A percentile compares a stretch with the other conserved stretches of the same genome.
Conservation (phyloP, 176 grass and related monocot species). For the Zoysia japonica region DNA sequence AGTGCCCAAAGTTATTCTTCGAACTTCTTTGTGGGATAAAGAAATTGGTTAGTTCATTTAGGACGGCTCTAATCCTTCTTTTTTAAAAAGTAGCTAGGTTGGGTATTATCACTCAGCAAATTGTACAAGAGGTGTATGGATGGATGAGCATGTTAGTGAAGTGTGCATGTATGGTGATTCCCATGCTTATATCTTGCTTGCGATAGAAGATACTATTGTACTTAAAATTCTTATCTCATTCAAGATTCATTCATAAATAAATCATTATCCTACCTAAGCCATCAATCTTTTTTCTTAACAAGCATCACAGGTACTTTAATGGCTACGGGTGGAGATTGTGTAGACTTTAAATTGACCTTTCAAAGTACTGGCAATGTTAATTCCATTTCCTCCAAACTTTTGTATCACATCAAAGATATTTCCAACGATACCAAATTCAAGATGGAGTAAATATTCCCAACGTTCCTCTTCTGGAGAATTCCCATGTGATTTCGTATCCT, state of each 20-base stretch:
- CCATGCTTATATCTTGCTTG: no score
- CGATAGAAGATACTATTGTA: no score
- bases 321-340: slow-evolving; percentile 4
- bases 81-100: slow-evolving; percentile 30
- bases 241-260: not conserved
- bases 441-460: slow-evolving; percentile 40
- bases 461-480: slow-evolving; percentile 42
- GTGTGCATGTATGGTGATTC: no score
- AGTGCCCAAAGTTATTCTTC: slow-evolving; percentile 46
- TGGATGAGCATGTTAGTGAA: no score
- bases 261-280: not conserved
- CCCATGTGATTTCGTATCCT: slow-evolving; percentile 18
- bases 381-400: slow-evolving; percentile 2
- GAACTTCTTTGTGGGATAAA: slow-evolving; percentile 27
- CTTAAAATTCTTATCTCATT: not conserved
- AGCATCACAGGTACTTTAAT: not conserved
- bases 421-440: slow-evolving; percentile 13
- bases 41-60: slow-evolving; percentile 41
- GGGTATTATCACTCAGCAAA: slow-evolving; percentile 18
- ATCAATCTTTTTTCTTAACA: not conserved
- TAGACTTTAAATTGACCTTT: slow-evolving; percentile 40
- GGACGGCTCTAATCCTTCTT: slow-evolving; percentile 46
- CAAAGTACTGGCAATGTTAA: not conserved
- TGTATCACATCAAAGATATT: slow-evolving; percentile 46
- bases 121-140: not conserved